Conservation (phyloP, 1,284 basidiomycete species). For the Inonotus obliquus region DNA sequence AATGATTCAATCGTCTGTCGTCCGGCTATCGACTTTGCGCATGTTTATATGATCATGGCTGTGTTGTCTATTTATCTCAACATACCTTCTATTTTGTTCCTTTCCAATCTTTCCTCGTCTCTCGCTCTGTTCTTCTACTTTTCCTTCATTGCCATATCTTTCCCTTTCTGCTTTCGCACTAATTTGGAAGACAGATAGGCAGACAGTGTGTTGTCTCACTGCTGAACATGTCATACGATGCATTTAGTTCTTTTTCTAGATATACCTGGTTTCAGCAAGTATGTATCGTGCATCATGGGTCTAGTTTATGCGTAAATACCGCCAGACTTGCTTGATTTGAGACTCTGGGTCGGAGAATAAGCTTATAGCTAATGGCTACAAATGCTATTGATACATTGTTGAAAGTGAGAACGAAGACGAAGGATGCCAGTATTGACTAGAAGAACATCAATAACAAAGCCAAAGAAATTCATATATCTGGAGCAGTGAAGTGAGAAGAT, state of each 20-base stretch:
- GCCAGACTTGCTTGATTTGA: background rate
- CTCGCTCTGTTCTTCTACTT: background rate
- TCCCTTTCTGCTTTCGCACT: slow-evolving; percentile 1
- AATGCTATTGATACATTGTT: slow-evolving; percentile 9
- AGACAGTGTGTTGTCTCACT: slow-evolving; percentile 5
- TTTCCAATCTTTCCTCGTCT: no score
- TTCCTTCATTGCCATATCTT: background rate
- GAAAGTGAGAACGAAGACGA: background rate
- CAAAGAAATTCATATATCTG: background rate
- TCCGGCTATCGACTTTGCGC: slow-evolving; percentile 18
- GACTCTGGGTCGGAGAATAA: background rate
- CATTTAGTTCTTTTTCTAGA: slow-evolving; percentile 11
- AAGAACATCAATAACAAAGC: background rate
- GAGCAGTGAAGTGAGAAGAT: background rate
- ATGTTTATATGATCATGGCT: slow-evolving; percentile 6
- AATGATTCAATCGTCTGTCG: slow-evolving; percentile 37
- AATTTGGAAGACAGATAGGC: slow-evolving; percentile 11
- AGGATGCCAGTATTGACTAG: background rate
- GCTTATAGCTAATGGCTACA: background rate
- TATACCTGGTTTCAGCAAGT: slow-evolving; percentile 6
- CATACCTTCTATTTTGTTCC: slow-evolving; percentile 6
- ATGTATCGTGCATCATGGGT: background rate
- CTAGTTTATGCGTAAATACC: background rate
- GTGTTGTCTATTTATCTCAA: slow-evolving; percentile 14
- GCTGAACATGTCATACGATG: slow-evolving; percentile 7